Evolutionary conservation across 306 rosid species (phyloP).

Genomic region (Malus sieversii): DNA sequence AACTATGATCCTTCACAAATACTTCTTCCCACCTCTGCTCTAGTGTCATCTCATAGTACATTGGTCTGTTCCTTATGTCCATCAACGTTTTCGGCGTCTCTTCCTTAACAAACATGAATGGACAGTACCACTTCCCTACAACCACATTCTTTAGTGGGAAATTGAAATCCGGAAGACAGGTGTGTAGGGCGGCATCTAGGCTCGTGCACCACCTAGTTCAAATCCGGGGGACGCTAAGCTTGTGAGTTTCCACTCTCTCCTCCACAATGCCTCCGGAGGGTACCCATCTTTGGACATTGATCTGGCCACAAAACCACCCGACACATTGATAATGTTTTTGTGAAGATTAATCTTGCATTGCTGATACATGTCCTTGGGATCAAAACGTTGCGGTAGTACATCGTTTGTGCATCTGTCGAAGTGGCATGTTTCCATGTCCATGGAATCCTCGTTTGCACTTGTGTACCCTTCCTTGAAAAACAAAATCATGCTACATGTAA

Average conservation of each 20-base stretch:
- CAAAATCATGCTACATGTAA: background rate
- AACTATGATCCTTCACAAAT: slow-evolving; percentile 1
- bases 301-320: slow-evolving; percentile 27
- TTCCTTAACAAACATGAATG: slow-evolving; percentile 37
- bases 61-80: background rate
- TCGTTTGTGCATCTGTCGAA: background rate
- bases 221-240: background rate
- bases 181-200: slow-evolving; percentile 20
- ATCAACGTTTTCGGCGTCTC: slow-evolving; percentile 4
- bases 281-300: slow-evolving; percentile 25
- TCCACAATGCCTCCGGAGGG: slow-evolving; percentile 33
- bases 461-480: slow-evolving; percentile 27
- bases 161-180: slow-evolving; percentile 21
- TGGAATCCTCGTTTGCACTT: slow-evolving; percentile 20
- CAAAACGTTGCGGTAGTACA: slow-evolving; percentile 19
- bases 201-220: slow-evolving; percentile 32
- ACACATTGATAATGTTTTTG: background rate
- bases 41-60: slow-evolving; percentile 32
- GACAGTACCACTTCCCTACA: slow-evolving; percentile 41
- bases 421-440: slow-evolving; percentile 18
- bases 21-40: slow-evolving; percentile 40
- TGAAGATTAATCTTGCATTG: slow-evolving; percentile 19
- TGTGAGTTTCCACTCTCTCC: slow-evolving; percentile 21
- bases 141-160: slow-evolving; percentile 18
- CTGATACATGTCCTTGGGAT: slow-evolving; percentile 20